Conservation (phyloP, 257 asterid species). For the Jasminum sambac region DNA sequence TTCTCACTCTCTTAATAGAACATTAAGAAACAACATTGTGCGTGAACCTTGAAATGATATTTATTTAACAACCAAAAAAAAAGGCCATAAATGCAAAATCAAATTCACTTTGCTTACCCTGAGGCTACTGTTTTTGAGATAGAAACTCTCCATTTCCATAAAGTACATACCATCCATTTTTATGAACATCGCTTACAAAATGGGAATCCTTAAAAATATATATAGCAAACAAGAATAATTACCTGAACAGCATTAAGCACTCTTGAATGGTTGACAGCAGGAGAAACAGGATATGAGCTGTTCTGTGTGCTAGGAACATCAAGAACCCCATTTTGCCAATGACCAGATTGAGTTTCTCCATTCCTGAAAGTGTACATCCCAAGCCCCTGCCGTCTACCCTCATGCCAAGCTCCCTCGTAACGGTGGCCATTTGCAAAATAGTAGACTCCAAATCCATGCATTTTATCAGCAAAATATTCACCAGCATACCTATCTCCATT, state of each 20-base stretch:
- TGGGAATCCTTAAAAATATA: neutral
- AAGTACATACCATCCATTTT: neutral
- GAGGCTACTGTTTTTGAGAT: neutral
- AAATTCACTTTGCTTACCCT: neutral
- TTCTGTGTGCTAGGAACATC: conserved; percentile 84
- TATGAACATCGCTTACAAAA: neutral
- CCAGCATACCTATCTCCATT: conserved; percentile 91
- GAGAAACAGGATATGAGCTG: conserved; percentile 59
- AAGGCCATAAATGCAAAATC: neutral
- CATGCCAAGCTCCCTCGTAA: conserved; percentile 96
- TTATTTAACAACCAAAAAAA: neutral
- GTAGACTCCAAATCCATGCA: conserved; percentile 91
- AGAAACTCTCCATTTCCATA: neutral
- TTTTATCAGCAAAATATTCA: conserved; percentile 87
- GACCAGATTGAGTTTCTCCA: conserved; percentile 85
- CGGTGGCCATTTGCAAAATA: conserved; percentile 76
- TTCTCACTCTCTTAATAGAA: neutral
- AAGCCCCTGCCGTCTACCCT: conserved; percentile 83
- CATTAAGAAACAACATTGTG: no score
- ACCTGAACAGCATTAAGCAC: conserved; percentile 89
- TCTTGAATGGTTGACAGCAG: conserved; percentile 80
- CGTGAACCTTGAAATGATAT: no score
- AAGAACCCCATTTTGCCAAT: conserved; percentile 89
- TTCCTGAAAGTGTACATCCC: conserved; percentile 86
- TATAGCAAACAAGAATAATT: conserved; percentile 13